These are phyloP conservation scores for Paecilomyces fulvus DNA, from an alignment of 2,329 filamentous ascomycete genomes.

Conservation along the genomic window DNA sequence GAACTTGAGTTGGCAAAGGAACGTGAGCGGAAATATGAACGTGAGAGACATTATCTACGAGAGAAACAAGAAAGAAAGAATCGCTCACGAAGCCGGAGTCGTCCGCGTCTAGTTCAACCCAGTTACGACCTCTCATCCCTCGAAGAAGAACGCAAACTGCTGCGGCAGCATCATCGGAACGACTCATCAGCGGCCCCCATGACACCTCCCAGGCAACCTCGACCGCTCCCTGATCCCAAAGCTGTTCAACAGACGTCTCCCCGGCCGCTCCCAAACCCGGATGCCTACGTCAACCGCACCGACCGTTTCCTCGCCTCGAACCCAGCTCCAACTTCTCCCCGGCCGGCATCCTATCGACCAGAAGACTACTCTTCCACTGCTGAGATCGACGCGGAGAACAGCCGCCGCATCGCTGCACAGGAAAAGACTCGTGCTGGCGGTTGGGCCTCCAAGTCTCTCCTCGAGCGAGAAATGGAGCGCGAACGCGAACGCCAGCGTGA, in stretches of 20 bases:
- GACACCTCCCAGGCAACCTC: conserved; percentile 18
- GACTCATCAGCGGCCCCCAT: conserved; percentile 6
- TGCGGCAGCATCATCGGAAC: conserved; percentile 42
- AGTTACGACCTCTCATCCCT: conserved; percentile 51
- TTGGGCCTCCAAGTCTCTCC: conserved; percentile 55
- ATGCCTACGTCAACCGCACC: conserved; percentile 39
- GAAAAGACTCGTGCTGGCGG: conserved; percentile 50
- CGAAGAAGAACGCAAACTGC: conserved; percentile 52
- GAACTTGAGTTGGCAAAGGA: conserved; percentile 61
- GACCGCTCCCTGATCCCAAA: conserved; percentile 22
- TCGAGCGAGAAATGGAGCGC: conserved; percentile 60
- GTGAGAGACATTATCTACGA: conserved; percentile 47
- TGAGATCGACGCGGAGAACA: conserved; percentile 49
- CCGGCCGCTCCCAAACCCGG: conserved; percentile 41
- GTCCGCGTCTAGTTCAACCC: conserved; percentile 26
- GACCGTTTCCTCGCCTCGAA: conserved; percentile 50
- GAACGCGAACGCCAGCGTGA: conserved; percentile 57
- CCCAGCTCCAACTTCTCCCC: conserved; percentile 37
- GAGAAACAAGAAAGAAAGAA: conserved; percentile 15
- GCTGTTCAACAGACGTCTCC: conserved; percentile 6
- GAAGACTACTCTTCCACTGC: conserved; percentile 44
- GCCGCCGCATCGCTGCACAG: conserved; percentile 46
- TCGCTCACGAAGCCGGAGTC: conserved; percentile 21
- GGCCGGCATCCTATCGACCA: conserved; percentile 31
- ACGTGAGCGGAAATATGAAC: conserved; percentile 56